A percentile compares a stretch with the other conserved stretches of the same genome.
Conservation (phyloP, 129 eudicot genomes). For the Oenanthe sinensis region DNA sequence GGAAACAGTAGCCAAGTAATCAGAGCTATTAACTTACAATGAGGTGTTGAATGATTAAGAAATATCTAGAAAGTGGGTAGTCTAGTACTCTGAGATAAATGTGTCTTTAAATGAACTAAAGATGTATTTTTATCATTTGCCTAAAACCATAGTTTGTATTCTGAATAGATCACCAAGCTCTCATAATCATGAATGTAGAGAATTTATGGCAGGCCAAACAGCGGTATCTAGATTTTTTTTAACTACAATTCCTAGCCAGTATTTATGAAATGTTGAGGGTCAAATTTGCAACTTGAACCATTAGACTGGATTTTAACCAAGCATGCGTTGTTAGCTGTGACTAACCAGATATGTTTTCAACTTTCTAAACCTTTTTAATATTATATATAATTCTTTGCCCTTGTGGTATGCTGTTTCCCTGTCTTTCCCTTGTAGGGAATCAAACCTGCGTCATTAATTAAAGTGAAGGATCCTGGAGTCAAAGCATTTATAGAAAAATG, state of each 20-base stretch:
- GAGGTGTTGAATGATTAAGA: background rate
- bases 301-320: background rate
- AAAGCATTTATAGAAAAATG: constrained; percentile 82
- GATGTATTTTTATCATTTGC: background rate
- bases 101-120: background rate
- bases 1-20: background rate
- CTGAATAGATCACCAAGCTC: background rate
- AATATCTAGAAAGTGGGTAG: background rate
- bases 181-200: background rate
- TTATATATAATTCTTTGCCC: background rate
- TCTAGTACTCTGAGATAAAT: background rate
- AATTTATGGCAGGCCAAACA: background rate
- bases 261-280: background rate
- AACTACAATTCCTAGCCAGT: background rate
- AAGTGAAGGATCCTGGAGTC: constrained; percentile 75
- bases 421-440: constrained; percentile 46
- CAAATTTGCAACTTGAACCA: background rate
- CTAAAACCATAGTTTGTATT: background rate
- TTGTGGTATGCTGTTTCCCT: background rate
- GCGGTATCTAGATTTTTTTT: background rate
- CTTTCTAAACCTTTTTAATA: background rate
- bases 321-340: background rate
- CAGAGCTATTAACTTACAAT: background rate
- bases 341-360: background rate
- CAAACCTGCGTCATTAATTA: constrained; percentile 80